Conservation (phyloP, 2,329 filamentous ascomycete genomes). For the Microdochium nivale region DNA sequence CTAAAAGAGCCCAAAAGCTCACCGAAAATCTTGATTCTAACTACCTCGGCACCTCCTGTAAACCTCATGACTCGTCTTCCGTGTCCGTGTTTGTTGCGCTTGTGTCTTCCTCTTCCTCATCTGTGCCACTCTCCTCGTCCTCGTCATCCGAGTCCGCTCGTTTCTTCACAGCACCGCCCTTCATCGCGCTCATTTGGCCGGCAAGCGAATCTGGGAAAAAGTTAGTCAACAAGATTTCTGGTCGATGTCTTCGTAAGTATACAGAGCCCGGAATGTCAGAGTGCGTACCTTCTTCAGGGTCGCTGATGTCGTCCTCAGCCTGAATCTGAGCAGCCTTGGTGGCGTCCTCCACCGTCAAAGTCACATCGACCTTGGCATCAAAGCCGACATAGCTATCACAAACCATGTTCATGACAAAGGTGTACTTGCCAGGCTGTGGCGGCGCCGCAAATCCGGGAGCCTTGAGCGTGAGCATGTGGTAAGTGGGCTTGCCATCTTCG, state of each 20-base stretch:
- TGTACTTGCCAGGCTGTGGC: slow-evolving; percentile 85
- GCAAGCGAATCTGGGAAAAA: slow-evolving; percentile 91
- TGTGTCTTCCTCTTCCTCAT: slow-evolving; percentile 60
- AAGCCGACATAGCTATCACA: slow-evolving; percentile 95
- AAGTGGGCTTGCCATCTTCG: slow-evolving; percentile 76
- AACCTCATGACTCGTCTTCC: slow-evolving; percentile 45
- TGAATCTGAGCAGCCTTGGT: slow-evolving; percentile 73
- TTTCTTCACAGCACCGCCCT: slow-evolving; percentile 56
- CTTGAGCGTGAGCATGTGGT: slow-evolving; percentile 91
- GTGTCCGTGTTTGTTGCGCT: slow-evolving; percentile 63
- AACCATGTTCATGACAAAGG: slow-evolving; percentile 86
- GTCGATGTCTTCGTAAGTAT: slow-evolving; percentile 19
- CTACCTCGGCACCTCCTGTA: neutral
- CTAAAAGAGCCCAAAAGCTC: neutral
- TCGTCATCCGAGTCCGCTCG: slow-evolving; percentile 40
- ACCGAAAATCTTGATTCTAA: neutral
- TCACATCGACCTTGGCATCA: slow-evolving; percentile 86
- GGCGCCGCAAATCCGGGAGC: slow-evolving; percentile 87
- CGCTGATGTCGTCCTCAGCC: slow-evolving; percentile 90
- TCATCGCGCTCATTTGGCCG: slow-evolving; percentile 82
- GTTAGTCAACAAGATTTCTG: too few relatives aligned
- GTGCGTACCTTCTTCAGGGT: slow-evolving; percentile 86
- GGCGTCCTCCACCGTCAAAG: slow-evolving; percentile 79
- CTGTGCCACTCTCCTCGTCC: slow-evolving; percentile 77
- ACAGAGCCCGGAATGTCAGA: neutral